Evolutionary conservation across 495 filamentous ascomycete genomes (phyloP).

Genomic region (Apiosordaria backusii): DNA sequence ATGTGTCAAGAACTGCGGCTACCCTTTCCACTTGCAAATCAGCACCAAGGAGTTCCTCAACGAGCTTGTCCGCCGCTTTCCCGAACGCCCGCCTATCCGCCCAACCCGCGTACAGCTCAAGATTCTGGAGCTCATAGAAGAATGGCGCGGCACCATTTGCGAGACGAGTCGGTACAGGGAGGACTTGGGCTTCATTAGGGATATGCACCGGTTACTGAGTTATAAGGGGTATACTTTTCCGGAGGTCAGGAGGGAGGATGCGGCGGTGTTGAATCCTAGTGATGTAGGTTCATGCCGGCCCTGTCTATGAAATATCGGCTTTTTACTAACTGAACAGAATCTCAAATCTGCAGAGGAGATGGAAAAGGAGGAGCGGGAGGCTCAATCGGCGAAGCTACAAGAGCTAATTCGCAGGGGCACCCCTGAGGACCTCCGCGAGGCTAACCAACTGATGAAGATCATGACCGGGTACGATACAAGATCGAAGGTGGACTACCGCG

Average conservation of each 20-base stretch:
- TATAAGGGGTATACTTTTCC: constrained; percentile 98
- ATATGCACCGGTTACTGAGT: constrained; percentile 94
- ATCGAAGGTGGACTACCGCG: constrained; percentile 94
- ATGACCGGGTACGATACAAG: constrained; percentile 96
- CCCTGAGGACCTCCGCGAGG: constrained; percentile 90
- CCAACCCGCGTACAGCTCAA: constrained; percentile 82
- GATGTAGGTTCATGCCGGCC: constrained; percentile 61
- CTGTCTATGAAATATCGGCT: neutral
- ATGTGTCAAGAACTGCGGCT: constrained; percentile 99
- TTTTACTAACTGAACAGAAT: constrained; percentile 52
- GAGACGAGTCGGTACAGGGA: constrained; percentile 96
- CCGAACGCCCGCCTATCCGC: constrained; percentile 84
- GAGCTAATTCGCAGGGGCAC: constrained; percentile 90
- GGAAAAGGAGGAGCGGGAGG: constrained; percentile 93
- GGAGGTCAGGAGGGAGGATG: constrained; percentile 87
- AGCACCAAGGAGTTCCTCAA: constrained; percentile 98
- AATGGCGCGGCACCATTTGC: constrained; percentile 98
- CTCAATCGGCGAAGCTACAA: constrained; percentile 94
- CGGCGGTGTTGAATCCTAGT: constrained; percentile 93
- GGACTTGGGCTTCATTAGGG: constrained; percentile 90
- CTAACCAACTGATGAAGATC: constrained; percentile 95
- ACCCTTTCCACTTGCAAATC: constrained; percentile 97
- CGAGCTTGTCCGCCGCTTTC: constrained; percentile 94
- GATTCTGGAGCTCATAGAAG: constrained; percentile 95
- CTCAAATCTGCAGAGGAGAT: constrained; percentile 97